Evolutionary conservation across 2,329 filamentous ascomycete genomes (phyloP).

Genomic region (Leptoxyphium fumago): DNA sequence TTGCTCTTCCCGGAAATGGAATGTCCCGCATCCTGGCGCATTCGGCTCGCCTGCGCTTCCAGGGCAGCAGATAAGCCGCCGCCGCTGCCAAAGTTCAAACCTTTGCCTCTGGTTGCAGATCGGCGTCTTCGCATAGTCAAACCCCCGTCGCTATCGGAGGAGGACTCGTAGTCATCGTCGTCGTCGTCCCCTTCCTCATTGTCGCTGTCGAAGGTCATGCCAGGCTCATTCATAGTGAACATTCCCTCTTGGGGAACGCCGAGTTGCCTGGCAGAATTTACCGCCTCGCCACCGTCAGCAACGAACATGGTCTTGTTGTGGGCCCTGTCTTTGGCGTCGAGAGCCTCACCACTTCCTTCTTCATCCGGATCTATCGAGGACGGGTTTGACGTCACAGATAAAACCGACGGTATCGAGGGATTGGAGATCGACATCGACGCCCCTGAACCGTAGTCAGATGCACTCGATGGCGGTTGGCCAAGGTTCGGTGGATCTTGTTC

Average conservation of each 20-base stretch:
- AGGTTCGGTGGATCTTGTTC: constrained; percentile 18
- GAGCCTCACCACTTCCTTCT: constrained; percentile 8
- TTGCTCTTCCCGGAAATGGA: constrained; percentile 16
- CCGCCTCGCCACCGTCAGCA: neutral
- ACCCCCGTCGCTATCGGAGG: constrained; percentile 22
- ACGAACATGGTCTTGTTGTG: neutral
- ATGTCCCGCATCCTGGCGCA: constrained; percentile 17
- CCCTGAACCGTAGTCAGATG: constrained; percentile 32
- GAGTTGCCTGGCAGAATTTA: neutral
- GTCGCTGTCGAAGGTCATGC: constrained; percentile 25
- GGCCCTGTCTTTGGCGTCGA: constrained; percentile 22
- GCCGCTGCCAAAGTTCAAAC: constrained; percentile 1
- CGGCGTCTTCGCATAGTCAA: constrained; percentile 23
- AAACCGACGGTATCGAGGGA: constrained; percentile 37
- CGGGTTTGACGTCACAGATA: constrained; percentile 33
- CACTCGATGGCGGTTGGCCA: constrained; percentile 25
- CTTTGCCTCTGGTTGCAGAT: constrained; percentile 8
- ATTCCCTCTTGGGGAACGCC: neutral
- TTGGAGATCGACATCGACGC: constrained; percentile 37
- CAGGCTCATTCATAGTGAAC: constrained; percentile 11
- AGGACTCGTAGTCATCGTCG: constrained; percentile 24
- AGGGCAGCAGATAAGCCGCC: constrained; percentile 3
- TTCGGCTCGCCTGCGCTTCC: constrained; percentile 5
- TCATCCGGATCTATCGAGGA: constrained; percentile 26
- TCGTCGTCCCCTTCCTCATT: constrained; percentile 13